Base-by-base conservation (phyloP, 1,284 basidiomycete genomes). In the Ustilago curta region DNA sequence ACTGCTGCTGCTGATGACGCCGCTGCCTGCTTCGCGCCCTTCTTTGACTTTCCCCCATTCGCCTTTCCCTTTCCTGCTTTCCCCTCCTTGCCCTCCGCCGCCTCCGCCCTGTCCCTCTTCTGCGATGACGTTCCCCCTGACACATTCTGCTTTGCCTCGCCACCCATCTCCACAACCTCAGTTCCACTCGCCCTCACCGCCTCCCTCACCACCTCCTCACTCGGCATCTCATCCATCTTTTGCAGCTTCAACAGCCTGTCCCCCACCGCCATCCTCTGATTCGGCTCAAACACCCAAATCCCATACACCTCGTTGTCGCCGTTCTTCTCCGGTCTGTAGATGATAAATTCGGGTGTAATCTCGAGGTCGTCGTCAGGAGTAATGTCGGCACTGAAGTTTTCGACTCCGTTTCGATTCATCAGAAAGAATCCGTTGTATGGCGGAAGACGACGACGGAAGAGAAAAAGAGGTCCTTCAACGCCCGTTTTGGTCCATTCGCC, bases 381-480 rank as follows among this genome's bases (percentile, higher is more conserved):
- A 47, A 95, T 86, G 42, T 89, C 88, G 57, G 92, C 91, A 58
- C 90, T 89, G 81, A 92, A 93, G 84, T 94, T 93, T 53, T 92
- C 91, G 83, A 90, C 90, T n/a, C 92, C 92, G 82, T 91, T 90
- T 49, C 93, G 90, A 83, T 95, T 95, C 75, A 95, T 88, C 65
- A 95, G 91, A 84, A 92, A 94, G 83, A 94, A 91, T 11, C 93
- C 93, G 82, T 94, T 93, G 40, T 90, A 90, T 0, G 93, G 93
- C 5, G 68, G 60, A 18, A 83, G 89, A 70, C 80, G 92, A 91
- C 93, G 88, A 83, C 93, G 91, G 81, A 92, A 94, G 65, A 95
- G 87, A 86, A 95, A 95, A 89, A 95, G 92, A 80, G 90, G 91
- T 2, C 93, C 93, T 84, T 95, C 93, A 78, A 88, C 92, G 27